phyloP scores from a whole-genome alignment of 2,329 filamentous ascomycete species.

The Lecanoromycetidae sp. region DNA sequence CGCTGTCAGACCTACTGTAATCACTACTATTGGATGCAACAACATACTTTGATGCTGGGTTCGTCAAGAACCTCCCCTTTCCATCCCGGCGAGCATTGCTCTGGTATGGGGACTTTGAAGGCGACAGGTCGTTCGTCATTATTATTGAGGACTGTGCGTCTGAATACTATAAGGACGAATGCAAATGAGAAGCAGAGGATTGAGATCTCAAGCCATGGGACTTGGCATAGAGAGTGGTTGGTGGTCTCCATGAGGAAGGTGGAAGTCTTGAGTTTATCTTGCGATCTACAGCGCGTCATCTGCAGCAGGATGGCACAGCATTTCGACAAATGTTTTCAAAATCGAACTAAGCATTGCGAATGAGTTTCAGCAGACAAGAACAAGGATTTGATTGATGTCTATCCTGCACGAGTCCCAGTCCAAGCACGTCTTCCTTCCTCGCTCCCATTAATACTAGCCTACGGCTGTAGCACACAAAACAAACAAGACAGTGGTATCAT shows the following conservation, averaged over 20 bases:
- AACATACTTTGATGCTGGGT: conserved; percentile 47
- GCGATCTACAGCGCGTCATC: background rate
- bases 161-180: conserved; percentile 7
- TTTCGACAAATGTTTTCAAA: too few relatives aligned
- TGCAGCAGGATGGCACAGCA: too few relatives aligned
- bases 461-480: background rate
- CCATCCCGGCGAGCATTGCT: conserved; percentile 42
- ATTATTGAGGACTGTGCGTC: conserved; percentile 1
- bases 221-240: background rate
- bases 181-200: conserved; percentile 9
- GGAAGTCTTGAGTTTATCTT: background rate
- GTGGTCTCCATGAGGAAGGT: conserved; percentile 8
- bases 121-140: conserved; percentile 33
- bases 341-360: too few relatives aligned
- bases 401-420: background rate
- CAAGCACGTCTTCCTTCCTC: background rate
- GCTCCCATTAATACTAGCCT: background rate
- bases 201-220: conserved; percentile 2
- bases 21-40: background rate
- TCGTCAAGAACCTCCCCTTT: conserved; percentile 46
- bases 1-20: background rate
- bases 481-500: conserved; percentile 13
- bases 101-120: conserved; percentile 53
- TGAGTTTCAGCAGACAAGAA: too few relatives aligned
- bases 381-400: background rate